phyloP scores from a whole-genome alignment of 2,329 filamentous ascomycete genomes.

The Zopfia rhizophila region DNA sequence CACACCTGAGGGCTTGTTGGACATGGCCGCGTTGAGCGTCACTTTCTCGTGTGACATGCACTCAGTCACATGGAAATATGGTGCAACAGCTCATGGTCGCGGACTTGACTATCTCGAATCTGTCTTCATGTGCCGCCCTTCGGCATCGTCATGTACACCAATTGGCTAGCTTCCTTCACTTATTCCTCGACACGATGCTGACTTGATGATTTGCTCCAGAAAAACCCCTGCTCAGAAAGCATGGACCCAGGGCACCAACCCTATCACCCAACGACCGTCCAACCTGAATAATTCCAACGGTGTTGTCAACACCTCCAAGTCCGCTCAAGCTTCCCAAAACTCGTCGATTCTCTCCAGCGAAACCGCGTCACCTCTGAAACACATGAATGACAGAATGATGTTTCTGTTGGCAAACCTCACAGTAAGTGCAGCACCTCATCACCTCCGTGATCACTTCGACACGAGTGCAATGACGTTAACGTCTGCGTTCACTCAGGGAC shows the following conservation, averaged over 20 bases:
- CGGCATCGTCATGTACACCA: constrained; percentile 10
- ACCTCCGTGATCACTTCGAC: constrained; percentile 12
- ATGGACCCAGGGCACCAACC: constrained; percentile 70
- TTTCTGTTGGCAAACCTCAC: constrained; percentile 69
- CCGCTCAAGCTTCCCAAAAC: constrained; percentile 50
- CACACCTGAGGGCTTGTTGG: constrained; percentile 34
- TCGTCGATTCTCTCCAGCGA: constrained; percentile 55
- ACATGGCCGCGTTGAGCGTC: constrained; percentile 24
- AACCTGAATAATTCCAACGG: constrained; percentile 65
- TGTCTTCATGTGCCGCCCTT: constrained; percentile 5
- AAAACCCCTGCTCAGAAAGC: constrained; percentile 66
- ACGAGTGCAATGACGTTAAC: constrained; percentile 10
- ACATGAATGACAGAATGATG: constrained; percentile 69
- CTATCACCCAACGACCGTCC: constrained; percentile 67
- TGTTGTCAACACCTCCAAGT: constrained; percentile 55
- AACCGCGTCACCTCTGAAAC: constrained; percentile 64
- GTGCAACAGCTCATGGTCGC: constrained; percentile 36
- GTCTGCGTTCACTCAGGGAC: constrained; percentile 59
- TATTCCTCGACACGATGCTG: constrained; percentile 33
- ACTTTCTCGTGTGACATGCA: constrained; percentile 43
- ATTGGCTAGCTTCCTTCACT: constrained; percentile 14
- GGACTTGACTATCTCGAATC: constrained; percentile 22
- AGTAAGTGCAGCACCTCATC: constrained; percentile 58
- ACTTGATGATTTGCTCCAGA: constrained; percentile 44
- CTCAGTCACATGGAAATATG: constrained; percentile 46